Evolutionary conservation across 2,329 filamentous ascomycete species (phyloP), one percentile per base, ranked within the genome.

Genomic region (Fonsecaea erecta): DNA sequence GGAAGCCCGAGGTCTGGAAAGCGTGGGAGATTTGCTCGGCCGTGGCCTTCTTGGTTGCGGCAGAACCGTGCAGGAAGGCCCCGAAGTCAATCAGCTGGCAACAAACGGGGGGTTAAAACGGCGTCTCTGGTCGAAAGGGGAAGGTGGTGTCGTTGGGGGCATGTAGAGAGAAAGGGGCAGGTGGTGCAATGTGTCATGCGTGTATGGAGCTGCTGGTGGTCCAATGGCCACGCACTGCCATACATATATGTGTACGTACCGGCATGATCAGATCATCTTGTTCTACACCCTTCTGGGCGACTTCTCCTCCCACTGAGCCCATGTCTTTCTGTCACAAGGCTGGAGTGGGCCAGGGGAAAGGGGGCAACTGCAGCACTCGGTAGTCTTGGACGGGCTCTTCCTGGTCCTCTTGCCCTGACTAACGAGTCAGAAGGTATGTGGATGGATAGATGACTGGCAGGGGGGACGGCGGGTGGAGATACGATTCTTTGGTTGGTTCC

Each of bases 1-100:
- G 86, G 81, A 97, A 97, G 63, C 93, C 93, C 1, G 93, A 90
- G 1, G 85, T 89, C 73, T 93, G 90, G 80, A 97, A 96, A 48
- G 91, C 93, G 60, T 87, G 75, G 12, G 94, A 87, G 71, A 97
- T 88, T 46, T 89, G 86, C 60, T 86, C 78, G 24, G 92, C 93
- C 1, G 90, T 87, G 51, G 84, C 78, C 57, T 83, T 80, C 71
- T 89, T 90, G 70, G 90, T 81, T 9, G 82, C 73, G 0, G 85
- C 79, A 21, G 84, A 82, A 35, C 90, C 90, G 63, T 83, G 77
- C 26, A 91, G 85, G 77, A 93, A 95, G 51, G 82, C 82, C 12
- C 86, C 86, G 75, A 96, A 93, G 82, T 96, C 88, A 74, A 93
- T 90, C 72, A 93, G 84, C 90, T 93, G 65, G n/a, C n/a, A n/a